Percentiles rank a stretch among this genome's conserved stretches.
Conservation (phyloP, 768 basidiomycete species). For the Hericium rajendrae region DNA sequence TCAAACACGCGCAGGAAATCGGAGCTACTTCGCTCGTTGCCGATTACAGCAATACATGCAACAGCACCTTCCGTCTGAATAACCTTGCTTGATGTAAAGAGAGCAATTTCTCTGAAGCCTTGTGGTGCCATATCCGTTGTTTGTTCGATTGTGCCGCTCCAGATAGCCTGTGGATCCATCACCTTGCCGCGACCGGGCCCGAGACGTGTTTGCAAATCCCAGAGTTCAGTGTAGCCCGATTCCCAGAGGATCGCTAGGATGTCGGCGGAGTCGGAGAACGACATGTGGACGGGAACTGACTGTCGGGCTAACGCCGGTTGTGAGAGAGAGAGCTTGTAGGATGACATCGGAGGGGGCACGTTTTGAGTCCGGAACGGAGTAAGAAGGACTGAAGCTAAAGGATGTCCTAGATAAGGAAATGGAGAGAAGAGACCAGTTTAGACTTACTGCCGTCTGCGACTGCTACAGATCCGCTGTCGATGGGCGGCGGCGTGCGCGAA, state of each 20-base stretch:
- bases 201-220: constrained; percentile 57
- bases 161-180: constrained; percentile 46
- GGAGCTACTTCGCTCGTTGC: not conserved
- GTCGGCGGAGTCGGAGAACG: constrained; percentile 51
- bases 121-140: not conserved
- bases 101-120: constrained; percentile 9
- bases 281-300: constrained; percentile 50
- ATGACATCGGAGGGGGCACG: constrained; percentile 97
- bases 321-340: constrained; percentile 34
- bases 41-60: constrained; percentile 5
- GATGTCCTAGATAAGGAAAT: not conserved
- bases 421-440: not conserved
- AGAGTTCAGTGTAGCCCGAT: constrained; percentile 57
- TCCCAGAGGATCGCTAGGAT: constrained; percentile 62
- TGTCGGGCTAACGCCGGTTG: constrained; percentile 23
- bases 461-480: constrained; percentile 77
- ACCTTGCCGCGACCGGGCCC: constrained; percentile 46
- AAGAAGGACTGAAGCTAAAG: constrained; percentile 59
- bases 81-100: not conserved
- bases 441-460: constrained; percentile 81
- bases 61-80: not conserved
- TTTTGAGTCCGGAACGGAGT: constrained; percentile 94
- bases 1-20: constrained; percentile 7
- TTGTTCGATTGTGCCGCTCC: constrained; percentile 8
- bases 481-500: constrained; percentile 48